A percentile compares a stretch with the other conserved stretches of the same genome.
phyloP scores from a whole-genome alignment of 139 green algal genomes.

The Chlorella sp. region DNA sequence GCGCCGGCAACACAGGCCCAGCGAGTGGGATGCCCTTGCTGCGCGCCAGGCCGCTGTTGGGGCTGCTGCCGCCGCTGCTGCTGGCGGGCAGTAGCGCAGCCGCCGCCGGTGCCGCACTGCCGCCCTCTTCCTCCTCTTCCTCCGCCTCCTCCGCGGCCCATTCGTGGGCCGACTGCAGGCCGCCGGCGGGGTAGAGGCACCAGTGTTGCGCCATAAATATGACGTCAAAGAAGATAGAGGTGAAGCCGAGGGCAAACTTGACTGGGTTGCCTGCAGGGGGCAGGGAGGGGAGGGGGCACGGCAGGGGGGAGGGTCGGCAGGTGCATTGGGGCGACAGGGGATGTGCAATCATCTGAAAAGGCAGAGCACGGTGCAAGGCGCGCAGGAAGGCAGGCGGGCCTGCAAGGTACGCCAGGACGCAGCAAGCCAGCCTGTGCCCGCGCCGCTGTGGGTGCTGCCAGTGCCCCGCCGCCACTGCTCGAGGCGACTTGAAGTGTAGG shows the following conservation, averaged over 20 bases:
- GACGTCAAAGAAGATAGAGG: constrained; percentile 66
- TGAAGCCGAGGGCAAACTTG: constrained; percentile 70
- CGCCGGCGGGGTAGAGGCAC: constrained; percentile 11
- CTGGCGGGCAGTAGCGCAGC: not conserved
- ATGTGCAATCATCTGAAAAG: not conserved
- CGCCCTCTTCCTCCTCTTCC: not conserved
- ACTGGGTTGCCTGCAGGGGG: constrained; percentile 61
- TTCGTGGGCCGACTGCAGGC: not conserved
- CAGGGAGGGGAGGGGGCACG: not conserved
- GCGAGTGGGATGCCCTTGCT: too few species aligned
- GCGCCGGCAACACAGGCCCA: not conserved
- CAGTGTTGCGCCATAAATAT: constrained; percentile 64
- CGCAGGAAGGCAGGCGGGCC: not conserved
- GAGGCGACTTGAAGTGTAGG: too few species aligned
- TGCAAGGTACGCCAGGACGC: not conserved
- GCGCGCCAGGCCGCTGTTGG: not conserved
- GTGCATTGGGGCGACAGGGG: not conserved
- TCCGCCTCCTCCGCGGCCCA: not conserved
- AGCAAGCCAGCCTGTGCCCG: not conserved
- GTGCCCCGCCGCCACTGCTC: not conserved
- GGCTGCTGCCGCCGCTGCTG: not conserved
- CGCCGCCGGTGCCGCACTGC: not conserved
- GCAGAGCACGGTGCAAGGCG: not conserved
- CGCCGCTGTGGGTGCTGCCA: not conserved
- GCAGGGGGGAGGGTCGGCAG: too few species aligned